Evolutionary conservation across 306 rosid species (phyloP).

Genomic region (Leucaena leucocephala): DNA sequence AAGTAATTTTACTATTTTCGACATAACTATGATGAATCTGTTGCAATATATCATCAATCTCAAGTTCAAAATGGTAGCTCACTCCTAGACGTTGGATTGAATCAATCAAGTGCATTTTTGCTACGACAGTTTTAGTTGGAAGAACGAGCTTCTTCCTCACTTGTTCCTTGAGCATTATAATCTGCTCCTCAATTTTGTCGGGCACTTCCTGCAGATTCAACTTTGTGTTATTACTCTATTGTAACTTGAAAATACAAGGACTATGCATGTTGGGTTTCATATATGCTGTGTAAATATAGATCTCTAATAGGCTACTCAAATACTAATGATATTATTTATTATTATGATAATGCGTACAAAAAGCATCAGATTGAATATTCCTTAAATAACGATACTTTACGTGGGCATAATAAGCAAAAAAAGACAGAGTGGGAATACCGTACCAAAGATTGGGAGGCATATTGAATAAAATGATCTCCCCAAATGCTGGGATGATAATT

Average conservation of each 20-base stretch:
- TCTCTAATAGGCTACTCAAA: too few species aligned
- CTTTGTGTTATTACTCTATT: neutral
- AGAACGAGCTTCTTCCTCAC: conserved; percentile 31
- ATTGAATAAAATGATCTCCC: too few species aligned
- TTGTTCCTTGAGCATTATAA: conserved; percentile 23
- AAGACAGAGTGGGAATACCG: too few species aligned
- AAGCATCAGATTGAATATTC: too few species aligned
- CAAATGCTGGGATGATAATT: too few species aligned
- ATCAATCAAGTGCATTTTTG: conserved; percentile 26
- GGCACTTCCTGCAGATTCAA: neutral
- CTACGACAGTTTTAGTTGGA: neutral
- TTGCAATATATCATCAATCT: conserved; percentile 27
- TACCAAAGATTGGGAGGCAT: too few species aligned
- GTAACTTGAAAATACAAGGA: neutral
- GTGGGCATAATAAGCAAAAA: too few species aligned
- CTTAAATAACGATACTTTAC: too few species aligned
- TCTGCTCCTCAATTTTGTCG: neutral
- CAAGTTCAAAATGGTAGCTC: conserved; percentile 39
- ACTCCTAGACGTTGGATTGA: conserved; percentile 24
- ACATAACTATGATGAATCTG: neutral
- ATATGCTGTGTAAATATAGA: too few species aligned
- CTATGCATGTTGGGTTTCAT: too few species aligned
- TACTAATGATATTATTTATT: too few species aligned
- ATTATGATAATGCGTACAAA: too few species aligned
- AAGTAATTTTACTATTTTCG: neutral